phyloP scores from a whole-genome alignment of 768 basidiomycete species.

The Lactarius sp. region DNA sequence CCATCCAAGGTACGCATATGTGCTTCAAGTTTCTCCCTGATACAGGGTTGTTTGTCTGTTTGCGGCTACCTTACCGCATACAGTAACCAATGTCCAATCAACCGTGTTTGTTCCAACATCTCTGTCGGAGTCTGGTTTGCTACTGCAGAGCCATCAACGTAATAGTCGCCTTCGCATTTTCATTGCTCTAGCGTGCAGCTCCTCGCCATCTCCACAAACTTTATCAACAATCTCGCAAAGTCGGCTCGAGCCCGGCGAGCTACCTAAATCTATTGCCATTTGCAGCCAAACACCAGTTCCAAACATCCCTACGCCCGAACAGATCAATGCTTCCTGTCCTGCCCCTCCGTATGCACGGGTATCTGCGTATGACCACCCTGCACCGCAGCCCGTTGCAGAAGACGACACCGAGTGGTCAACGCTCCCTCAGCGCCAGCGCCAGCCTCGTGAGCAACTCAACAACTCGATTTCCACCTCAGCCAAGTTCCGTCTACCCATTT shows the following conservation, averaged over 20 bases:
- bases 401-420: constrained; percentile 20
- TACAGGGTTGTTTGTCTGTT: not conserved
- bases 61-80: not conserved
- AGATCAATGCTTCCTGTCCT: not conserved
- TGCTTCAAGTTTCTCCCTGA: not conserved
- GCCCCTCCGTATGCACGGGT: not conserved
- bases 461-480: constrained; percentile 4
- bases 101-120: not conserved
- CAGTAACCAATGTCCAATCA: not conserved
- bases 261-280: no score
- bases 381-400: not conserved
- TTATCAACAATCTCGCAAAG: not conserved
- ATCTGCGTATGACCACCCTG: constrained; percentile 20
- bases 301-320: not conserved
- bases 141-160: not conserved
- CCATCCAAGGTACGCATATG: constrained; percentile 1
- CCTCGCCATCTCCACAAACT: not conserved
- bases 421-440: constrained; percentile 9
- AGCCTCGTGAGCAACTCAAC: not conserved
- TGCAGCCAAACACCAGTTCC: not conserved
- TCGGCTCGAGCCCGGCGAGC: not conserved
- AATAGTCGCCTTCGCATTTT: not conserved
- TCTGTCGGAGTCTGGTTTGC: not conserved
- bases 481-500: constrained; percentile 17
- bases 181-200: not conserved